Conservation (phyloP, 441 rosid genomes). For the Aleurites moluccanus region DNA sequence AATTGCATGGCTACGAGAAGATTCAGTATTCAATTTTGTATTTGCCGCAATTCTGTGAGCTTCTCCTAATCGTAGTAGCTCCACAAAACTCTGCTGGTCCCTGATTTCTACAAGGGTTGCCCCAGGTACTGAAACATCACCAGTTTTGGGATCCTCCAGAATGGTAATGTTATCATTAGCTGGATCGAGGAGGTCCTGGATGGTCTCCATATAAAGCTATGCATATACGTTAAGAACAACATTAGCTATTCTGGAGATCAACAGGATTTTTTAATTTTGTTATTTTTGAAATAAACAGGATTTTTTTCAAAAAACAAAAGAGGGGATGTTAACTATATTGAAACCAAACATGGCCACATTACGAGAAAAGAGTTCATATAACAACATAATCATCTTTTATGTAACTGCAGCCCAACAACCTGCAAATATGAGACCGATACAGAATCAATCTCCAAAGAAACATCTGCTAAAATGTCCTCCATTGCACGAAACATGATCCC, state of each 20-base stretch:
- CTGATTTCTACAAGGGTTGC: constrained; percentile 84
- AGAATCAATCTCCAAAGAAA: constrained; percentile 72
- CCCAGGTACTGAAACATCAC: constrained; percentile 96
- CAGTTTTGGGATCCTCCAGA: constrained; percentile 94
- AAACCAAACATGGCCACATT: no score
- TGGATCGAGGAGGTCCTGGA: constrained; percentile 97
- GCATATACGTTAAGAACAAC: constrained; percentile 20
- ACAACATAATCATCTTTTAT: background rate
- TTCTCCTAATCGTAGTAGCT: constrained; percentile 88
- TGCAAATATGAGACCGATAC: constrained; percentile 86
- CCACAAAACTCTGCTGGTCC: constrained; percentile 75
- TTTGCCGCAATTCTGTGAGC: constrained; percentile 96
- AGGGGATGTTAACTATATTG: no score
- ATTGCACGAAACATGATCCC: constrained; percentile 98
- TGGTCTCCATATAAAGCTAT: constrained; percentile 97
- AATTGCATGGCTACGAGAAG: constrained; percentile 98
- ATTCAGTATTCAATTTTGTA: constrained; percentile 92
- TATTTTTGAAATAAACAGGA: constrained; percentile 7
- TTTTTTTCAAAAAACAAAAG: no score
- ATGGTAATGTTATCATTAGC: constrained; percentile 82
- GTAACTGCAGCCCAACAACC: constrained; percentile 39
- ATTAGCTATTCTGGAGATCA: constrained; percentile 13
- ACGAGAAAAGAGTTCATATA: no score
- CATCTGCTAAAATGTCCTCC: constrained; percentile 84
- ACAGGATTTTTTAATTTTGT: background rate